phyloP scores from a whole-genome alignment of 2,329 filamentous ascomycete genomes.

The Cadophora sp. region DNA sequence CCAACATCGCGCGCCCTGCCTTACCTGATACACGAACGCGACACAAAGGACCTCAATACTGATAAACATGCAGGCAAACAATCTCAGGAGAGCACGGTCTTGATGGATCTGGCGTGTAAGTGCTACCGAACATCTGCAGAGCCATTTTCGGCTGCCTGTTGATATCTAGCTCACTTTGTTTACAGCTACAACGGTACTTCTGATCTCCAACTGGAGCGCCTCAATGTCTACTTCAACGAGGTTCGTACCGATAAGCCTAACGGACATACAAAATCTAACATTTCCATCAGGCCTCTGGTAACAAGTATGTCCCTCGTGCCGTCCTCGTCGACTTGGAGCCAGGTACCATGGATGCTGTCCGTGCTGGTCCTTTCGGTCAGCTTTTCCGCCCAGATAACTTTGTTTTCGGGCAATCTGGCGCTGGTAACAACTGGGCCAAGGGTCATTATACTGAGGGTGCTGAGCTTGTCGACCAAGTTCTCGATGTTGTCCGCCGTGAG shows the following conservation, averaged over 20 bases:
- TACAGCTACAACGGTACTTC: constrained; percentile 93
- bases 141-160: constrained; percentile 9
- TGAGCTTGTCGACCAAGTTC: constrained; percentile 96
- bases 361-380: constrained; percentile 96
- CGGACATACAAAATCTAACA: constrained; percentile 38
- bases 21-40: constrained; percentile 40
- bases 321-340: constrained; percentile 99
- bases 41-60: constrained; percentile 44
- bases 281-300: constrained; percentile 76
- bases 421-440: constrained; percentile 99
- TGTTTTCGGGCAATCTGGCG: constrained; percentile 98
- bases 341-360: constrained; percentile 99
- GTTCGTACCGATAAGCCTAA: constrained; percentile 48
- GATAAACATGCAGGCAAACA: constrained; percentile 66
- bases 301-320: constrained; percentile 99
- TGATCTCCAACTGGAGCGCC: constrained; percentile 98
- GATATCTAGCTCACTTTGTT: constrained; percentile 41
- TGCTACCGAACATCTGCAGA: constrained; percentile 41
- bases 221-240: constrained; percentile 99
- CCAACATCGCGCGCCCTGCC: constrained; percentile 28
- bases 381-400: constrained; percentile 99
- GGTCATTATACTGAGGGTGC: constrained; percentile 99
- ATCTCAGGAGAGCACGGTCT: constrained; percentile 94
- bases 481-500: constrained; percentile 98
- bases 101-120: constrained; percentile 94